phyloP scores from a whole-genome alignment of 371 early-diverging fungal species.

The Gilbertella persicaria region DNA sequence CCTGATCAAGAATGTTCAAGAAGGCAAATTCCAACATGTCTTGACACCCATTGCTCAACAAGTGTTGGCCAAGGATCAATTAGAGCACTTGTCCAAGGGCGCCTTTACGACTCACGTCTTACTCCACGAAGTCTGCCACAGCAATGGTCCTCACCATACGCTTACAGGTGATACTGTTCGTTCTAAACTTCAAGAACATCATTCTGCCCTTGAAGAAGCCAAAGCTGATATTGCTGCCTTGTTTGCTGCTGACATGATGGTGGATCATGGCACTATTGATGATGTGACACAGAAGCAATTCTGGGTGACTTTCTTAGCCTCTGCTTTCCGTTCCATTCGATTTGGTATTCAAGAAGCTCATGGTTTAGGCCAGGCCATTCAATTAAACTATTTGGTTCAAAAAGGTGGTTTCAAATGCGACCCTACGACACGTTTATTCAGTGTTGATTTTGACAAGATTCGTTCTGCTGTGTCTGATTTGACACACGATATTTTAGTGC shows the following conservation, averaged over 20 bases:
- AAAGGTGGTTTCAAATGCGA: constrained; percentile 67
- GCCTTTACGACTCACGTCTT: constrained; percentile 82
- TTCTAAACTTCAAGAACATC: constrained; percentile 68
- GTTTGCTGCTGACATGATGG: constrained; percentile 71
- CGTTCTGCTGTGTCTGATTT: constrained; percentile 65
- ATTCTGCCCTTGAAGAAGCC: constrained; percentile 81
- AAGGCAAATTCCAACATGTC: constrained; percentile 72
- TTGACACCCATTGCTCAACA: constrained; percentile 67
- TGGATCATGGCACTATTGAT: constrained; percentile 63
- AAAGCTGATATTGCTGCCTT: constrained; percentile 83
- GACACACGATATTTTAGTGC: constrained; percentile 69
- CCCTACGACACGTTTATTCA: constrained; percentile 45
- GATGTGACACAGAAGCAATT: constrained; percentile 65
- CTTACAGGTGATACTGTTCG: constrained; percentile 67
- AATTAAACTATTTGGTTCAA: constrained; percentile 73
- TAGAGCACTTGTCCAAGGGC: constrained; percentile 60
- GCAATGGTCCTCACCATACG: constrained; percentile 76
- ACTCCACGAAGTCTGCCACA: constrained; percentile 80
- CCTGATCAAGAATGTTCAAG: constrained; percentile 82
- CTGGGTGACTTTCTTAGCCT: constrained; percentile 79
- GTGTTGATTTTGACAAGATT: constrained; percentile 71
- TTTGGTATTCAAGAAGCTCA: constrained; percentile 83
- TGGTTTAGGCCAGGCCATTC: constrained; percentile 70
- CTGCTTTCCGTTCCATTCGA: constrained; percentile 79
- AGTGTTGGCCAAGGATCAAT: constrained; percentile 60